Conservation (phyloP, 2,329 filamentous ascomycete genomes). For the Acephala macrosclerotiorum region DNA sequence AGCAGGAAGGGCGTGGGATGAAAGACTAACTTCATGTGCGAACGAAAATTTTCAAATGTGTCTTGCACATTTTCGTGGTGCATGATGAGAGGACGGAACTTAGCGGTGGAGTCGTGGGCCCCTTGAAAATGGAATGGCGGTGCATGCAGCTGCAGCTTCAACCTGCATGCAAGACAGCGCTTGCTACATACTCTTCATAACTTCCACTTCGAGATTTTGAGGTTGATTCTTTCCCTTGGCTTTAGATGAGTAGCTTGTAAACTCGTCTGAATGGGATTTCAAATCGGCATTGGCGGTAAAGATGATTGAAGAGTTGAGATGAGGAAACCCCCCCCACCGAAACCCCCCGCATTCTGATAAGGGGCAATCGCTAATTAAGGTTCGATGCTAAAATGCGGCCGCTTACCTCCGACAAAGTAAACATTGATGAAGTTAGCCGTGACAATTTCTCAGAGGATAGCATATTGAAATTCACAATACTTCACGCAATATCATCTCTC, state of each 20-base stretch:
- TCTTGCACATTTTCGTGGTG: conserved; percentile 17
- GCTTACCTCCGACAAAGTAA: conserved; percentile 14
- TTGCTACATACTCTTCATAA: not conserved
- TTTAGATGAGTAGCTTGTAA: not conserved
- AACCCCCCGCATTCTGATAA: conserved; percentile 21
- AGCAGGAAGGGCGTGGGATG: not conserved
- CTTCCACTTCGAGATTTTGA: not conserved
- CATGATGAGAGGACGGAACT: conserved; percentile 4
- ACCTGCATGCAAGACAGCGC: conserved; percentile 23
- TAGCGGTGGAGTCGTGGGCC: not conserved
- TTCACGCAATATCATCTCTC: not conserved
- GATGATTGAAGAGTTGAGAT: not conserved
- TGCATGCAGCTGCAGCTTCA: conserved; percentile 23
- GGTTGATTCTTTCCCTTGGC: not conserved
- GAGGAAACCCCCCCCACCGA: conserved; percentile 11
- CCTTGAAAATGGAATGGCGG: conserved; percentile 14
- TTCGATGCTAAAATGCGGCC: conserved; percentile 22
- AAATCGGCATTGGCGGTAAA: not conserved
- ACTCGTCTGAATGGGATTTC: not conserved
- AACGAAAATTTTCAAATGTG: not conserved
- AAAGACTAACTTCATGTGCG: conserved; percentile 4
- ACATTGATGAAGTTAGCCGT: conserved; percentile 2
- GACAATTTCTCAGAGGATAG: not conserved
- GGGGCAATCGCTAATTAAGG: conserved; percentile 14
- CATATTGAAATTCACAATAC: conserved; percentile 2